Percentiles rank a stretch among this genome's conserved stretches.
Evolutionary conservation across 2,329 filamentous ascomycete genomes (phyloP).

Genomic region (Stagonosporopsis rhizophila): DNA sequence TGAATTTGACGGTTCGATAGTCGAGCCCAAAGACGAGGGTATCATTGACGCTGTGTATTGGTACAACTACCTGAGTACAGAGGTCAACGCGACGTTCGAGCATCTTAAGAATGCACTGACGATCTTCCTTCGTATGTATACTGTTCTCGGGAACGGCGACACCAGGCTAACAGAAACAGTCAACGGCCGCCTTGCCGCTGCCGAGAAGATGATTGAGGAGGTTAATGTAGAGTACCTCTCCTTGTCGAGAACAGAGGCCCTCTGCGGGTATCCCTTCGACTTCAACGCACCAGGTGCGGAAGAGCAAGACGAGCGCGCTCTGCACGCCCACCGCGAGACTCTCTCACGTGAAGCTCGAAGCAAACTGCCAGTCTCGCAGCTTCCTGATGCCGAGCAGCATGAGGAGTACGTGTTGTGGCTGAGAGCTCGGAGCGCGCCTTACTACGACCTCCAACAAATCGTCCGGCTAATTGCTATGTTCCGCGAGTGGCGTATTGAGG

Average conservation of each 20-base stretch:
- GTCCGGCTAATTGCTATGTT: slow-evolving; percentile 53
- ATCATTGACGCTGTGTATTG: slow-evolving; percentile 85
- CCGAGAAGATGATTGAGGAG: slow-evolving; percentile 60
- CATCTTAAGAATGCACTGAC: slow-evolving; percentile 78
- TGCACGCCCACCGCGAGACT: slow-evolving; percentile 30
- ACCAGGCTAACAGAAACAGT: slow-evolving; percentile 38
- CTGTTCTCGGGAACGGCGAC: rapidly evolving
- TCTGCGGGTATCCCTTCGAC: slow-evolving; percentile 50
- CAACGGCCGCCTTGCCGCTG: slow-evolving; percentile 61
- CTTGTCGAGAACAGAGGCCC: slow-evolving; percentile 50
- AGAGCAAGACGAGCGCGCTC: slow-evolving; percentile 34
- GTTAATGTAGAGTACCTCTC: slow-evolving; percentile 59
- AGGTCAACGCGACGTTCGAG: slow-evolving; percentile 66
- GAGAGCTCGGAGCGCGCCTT: slow-evolving; percentile 40
- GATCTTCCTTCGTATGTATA: slow-evolving; percentile 79
- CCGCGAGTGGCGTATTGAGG: slow-evolving; percentile 52
- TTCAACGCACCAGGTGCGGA: slow-evolving; percentile 38
- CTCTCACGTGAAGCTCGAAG: slow-evolving; percentile 28
- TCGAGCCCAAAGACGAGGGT: slow-evolving; percentile 70
- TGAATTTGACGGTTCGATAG: slow-evolving; percentile 66
- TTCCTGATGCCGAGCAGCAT: slow-evolving; percentile 34
- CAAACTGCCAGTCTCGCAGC: slow-evolving; percentile 27
- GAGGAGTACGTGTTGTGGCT: slow-evolving; percentile 28
- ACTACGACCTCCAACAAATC: slow-evolving; percentile 54
- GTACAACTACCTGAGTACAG: slow-evolving; percentile 76